phyloP scores from a whole-genome alignment of 2,329 filamentous ascomycete species.

The Ceratocystis albifundus region DNA sequence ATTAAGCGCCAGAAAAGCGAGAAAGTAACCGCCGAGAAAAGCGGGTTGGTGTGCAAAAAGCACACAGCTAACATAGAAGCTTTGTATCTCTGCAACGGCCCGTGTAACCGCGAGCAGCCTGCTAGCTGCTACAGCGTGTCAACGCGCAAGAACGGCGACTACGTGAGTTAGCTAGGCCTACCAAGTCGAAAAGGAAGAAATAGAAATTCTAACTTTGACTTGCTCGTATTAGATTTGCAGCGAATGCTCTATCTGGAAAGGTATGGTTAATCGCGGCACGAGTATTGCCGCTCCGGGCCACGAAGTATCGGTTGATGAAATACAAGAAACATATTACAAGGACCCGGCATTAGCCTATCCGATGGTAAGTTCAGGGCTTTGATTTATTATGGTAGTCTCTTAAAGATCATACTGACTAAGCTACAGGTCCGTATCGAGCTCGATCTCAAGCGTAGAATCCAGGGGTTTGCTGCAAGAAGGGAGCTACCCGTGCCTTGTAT shows the following conservation, averaged over 20 bases:
- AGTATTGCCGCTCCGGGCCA: neutral
- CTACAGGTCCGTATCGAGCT: constrained; percentile 3
- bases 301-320: neutral
- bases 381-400: neutral
- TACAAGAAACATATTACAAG: neutral
- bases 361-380: neutral
- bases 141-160: constrained; percentile 27
- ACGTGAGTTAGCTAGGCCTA: constrained; percentile 26
- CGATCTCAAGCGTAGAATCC: neutral
- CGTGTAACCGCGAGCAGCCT: constrained; percentile 28
- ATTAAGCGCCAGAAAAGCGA: constrained; percentile 22
- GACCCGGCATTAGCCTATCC: constrained; percentile 1
- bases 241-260: constrained; percentile 3
- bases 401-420: neutral
- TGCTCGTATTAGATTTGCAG: neutral
- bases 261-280: neutral
- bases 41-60: constrained; percentile 32
- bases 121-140: constrained; percentile 29
- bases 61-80: constrained; percentile 27
- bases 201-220: neutral
- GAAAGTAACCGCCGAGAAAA: constrained; percentile 28
- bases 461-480: neutral
- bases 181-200: no score
- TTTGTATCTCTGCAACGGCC: constrained; percentile 29
- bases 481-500: constrained; percentile 3